Base-by-base conservation (phyloP, 345 rosid species). In the Passiflora organensis region DNA sequence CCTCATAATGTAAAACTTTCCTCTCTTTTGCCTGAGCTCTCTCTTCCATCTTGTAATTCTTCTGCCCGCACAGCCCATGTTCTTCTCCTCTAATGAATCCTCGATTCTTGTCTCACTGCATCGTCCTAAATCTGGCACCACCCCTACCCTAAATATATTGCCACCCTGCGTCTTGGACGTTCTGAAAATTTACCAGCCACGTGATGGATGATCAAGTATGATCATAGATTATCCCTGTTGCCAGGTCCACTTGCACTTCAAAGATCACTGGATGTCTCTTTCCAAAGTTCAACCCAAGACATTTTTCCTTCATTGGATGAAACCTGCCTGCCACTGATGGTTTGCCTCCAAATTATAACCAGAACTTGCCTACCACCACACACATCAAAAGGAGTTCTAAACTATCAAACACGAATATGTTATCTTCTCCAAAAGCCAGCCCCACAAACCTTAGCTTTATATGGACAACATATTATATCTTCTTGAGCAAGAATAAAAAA, bases 11-110 rank as follows among this genome's bases (percentile, higher is more conserved):
- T 72, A 79, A 21, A 81, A 63, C 79, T 79, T 88, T 43, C 80
- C 86, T 68, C 69, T 81, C 42, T 71, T 78, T 67, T 80, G 90
- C 73, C 74, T 81, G 74, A 68, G 54, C 78, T 67, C 78, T 57
- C 78, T 82, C 81, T 72, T 82, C 80, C 75, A 69, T 82, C 72
- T 87, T 0, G 32, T 51, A 43, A 72, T 24, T 53, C 71, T 81
- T 58, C 71, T 72, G 2, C 78, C n/a, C n/a, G n/a, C n/a, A n/a
- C n/a, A n/a, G n/a, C n/a, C 77, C 84, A 80, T 75, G 20, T 51
- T 51, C 60, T 59, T 65, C 34, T 56, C 51, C 44, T 46, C 50
- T 28, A 15, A 15, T 20, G 1, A 24, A n/a, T 15, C 0, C 14
- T 11, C 16, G 17, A 10, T 2, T 28, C 5, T 6, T 5, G 17